Percentiles rank a stretch among this genome's conserved stretches.
These are phyloP conservation scores for Dimocarpus longan DNA, from an alignment of 345 rosid species.

Conservation along the genomic window DNA sequence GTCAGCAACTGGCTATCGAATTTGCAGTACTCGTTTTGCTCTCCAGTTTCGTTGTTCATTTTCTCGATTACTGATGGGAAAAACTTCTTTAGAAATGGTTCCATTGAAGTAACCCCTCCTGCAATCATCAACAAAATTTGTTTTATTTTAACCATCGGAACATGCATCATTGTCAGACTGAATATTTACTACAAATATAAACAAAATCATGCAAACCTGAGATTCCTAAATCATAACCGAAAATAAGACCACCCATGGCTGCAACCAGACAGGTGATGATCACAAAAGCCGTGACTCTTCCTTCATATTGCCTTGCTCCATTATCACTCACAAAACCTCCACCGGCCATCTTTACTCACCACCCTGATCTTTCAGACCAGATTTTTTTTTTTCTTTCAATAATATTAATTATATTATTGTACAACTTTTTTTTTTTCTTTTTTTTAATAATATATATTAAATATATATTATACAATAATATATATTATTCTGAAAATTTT, in stretches of 20 bases:
- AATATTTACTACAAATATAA: background rate
- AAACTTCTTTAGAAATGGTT: slow-evolving; percentile 57
- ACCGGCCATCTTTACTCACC: slow-evolving; percentile 45
- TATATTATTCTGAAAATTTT: background rate
- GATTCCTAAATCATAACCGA: slow-evolving; percentile 84
- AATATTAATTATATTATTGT: background rate
- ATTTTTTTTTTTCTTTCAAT: too few relatives aligned
- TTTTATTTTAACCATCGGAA: too few relatives aligned
- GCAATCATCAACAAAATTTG: background rate
- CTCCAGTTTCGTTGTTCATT: slow-evolving; percentile 27
- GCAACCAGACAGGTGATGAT: slow-evolving; percentile 70
- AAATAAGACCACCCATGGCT: slow-evolving; percentile 83
- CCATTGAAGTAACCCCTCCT: slow-evolving; percentile 93
- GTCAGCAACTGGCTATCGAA: slow-evolving; percentile 66
- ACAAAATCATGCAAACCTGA: slow-evolving; percentile 43
- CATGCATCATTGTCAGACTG: too few relatives aligned
- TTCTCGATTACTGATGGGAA: slow-evolving; percentile 53
- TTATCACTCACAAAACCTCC: slow-evolving; percentile 48
- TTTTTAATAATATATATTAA: too few relatives aligned
- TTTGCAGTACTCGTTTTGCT: slow-evolving; percentile 57
- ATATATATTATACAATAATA: too few relatives aligned
- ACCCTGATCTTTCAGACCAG: too few relatives aligned
- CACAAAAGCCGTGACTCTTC: slow-evolving; percentile 60
- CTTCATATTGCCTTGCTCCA: slow-evolving; percentile 44
- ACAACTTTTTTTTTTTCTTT: background rate